A percentile compares a stretch with the other conserved stretches of the same genome.
Conservation (phyloP, 352 stramenopile genomes). For the Phytophthora sp. region DNA sequence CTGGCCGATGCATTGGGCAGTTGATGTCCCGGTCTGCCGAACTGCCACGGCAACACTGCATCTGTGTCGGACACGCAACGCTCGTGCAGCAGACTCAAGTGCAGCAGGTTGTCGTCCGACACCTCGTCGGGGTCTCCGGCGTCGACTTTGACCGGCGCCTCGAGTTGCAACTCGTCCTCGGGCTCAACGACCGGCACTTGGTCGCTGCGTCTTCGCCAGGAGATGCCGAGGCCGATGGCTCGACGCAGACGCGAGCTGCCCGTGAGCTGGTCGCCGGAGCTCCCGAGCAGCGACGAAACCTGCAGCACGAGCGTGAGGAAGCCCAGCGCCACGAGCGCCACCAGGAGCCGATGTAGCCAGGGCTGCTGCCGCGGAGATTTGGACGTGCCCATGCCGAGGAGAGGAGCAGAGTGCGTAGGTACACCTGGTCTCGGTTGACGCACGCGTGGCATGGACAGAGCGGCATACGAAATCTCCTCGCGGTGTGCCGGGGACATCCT, state of each 20-base stretch:
- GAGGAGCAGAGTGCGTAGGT: not conserved
- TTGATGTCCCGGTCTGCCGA: constrained; percentile 21
- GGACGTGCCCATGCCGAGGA: not conserved
- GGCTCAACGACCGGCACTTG: not conserved
- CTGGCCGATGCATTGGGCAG: constrained; percentile 1
- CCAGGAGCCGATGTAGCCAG: constrained; percentile 25
- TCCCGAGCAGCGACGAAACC: constrained; percentile 22
- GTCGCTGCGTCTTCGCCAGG: constrained; percentile 12
- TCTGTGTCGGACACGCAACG: constrained; percentile 40
- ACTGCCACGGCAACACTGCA: constrained; percentile 38
- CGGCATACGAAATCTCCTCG: too few species aligned
- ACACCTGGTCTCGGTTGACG: too few species aligned
- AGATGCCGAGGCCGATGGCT: constrained; percentile 12
- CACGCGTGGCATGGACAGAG: constrained; percentile 1
- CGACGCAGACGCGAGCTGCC: constrained; percentile 4
- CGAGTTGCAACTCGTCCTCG: not conserved
- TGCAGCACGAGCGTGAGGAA: constrained; percentile 22
- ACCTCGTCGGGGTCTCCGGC: constrained; percentile 9
- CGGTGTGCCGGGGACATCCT: too few species aligned
- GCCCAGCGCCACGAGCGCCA: constrained; percentile 15
- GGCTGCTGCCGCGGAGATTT: not conserved
- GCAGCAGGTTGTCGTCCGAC: constrained; percentile 34
- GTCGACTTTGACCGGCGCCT: not conserved
- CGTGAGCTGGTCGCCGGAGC: constrained; percentile 16
- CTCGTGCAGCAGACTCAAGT: constrained; percentile 42